A percentile compares a stretch with the other conserved stretches of the same genome.
phyloP scores from a whole-genome alignment of 1,284 basidiomycete species.

The Apiotrichum akiyoshidainum region DNA sequence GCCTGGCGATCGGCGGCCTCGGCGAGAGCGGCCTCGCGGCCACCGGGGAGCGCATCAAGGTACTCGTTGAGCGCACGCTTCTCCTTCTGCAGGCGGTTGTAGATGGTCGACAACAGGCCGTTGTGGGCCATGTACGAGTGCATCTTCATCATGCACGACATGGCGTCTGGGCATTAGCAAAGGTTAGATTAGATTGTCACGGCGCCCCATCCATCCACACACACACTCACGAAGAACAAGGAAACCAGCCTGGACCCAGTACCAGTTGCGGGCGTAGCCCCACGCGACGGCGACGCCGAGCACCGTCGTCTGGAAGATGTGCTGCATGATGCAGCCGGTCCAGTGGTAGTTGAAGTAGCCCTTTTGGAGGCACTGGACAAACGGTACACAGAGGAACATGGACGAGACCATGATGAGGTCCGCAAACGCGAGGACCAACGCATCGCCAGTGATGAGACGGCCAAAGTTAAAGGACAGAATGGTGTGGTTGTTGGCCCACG shows the following conservation, averaged over 20 bases:
- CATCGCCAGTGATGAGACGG: conserved; percentile 82
- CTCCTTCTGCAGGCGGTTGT: conserved; percentile 38
- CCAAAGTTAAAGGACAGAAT: conserved; percentile 80
- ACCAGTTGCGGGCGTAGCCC: conserved; percentile 70
- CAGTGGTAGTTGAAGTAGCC: conserved; percentile 77
- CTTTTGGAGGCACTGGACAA: conserved; percentile 69
- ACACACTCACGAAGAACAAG: conserved; percentile 66
- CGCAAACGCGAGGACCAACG: conserved; percentile 73
- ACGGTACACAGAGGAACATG: conserved; percentile 74
- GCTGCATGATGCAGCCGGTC: conserved; percentile 71
- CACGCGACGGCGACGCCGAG: conserved; percentile 63
- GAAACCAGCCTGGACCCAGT: conserved; percentile 97
- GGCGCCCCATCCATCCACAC: neutral
- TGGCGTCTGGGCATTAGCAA: conserved; percentile 30
- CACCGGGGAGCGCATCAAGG: conserved; percentile 39
- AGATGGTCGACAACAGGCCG: conserved; percentile 69
- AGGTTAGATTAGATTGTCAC: too few species aligned
- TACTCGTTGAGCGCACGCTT: conserved; percentile 34
- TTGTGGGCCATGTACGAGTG: conserved; percentile 92
- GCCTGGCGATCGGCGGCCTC: conserved; percentile 37
- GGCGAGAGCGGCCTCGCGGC: conserved; percentile 31
- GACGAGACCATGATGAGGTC: conserved; percentile 75
- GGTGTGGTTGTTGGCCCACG: conserved; percentile 71
- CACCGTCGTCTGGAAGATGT: conserved; percentile 68
- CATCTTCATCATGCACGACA: conserved; percentile 56